phyloP scores from a whole-genome alignment of 352 stramenopile species.

The Elongisporangium anandrum region DNA sequence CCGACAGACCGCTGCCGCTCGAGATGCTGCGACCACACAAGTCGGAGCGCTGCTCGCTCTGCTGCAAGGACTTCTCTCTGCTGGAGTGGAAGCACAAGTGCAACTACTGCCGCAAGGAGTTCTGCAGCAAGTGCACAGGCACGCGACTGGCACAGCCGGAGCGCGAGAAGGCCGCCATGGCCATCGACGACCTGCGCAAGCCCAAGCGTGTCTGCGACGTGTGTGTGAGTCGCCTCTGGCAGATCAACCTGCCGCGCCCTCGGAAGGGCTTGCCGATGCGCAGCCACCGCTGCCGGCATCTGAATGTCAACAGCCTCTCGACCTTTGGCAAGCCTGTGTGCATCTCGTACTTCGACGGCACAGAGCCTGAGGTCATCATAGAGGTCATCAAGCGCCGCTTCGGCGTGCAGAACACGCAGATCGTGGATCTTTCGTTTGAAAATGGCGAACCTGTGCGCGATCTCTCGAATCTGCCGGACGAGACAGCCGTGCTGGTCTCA shows the following conservation, averaged over 20 bases:
- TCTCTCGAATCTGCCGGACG: constrained; percentile 43
- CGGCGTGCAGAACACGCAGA: constrained; percentile 66
- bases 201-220: constrained; percentile 67
- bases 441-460: constrained; percentile 63
- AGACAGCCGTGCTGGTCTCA: constrained; percentile 68
- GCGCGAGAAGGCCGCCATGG: constrained; percentile 43
- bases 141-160: constrained; percentile 61
- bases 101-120: constrained; percentile 73
- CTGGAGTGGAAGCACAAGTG: constrained; percentile 85
- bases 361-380: constrained; percentile 62
- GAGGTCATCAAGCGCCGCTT: constrained; percentile 80
- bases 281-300: constrained; percentile 46
- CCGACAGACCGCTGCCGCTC: constrained; percentile 66
- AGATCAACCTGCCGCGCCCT: constrained; percentile 75
- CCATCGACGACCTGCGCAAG: constrained; percentile 40
- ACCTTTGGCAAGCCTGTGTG: constrained; percentile 75
- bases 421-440: constrained; percentile 72
- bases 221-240: constrained; percentile 72
- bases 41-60: constrained; percentile 66
- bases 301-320: constrained; percentile 77
- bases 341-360: constrained; percentile 80
- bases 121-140: constrained; percentile 82
- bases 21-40: constrained; percentile 35
- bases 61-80: constrained; percentile 69
- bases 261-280: constrained; percentile 50